Conservation (phyloP, 2,329 filamentous ascomycete genomes). For the Didymella exigua region DNA sequence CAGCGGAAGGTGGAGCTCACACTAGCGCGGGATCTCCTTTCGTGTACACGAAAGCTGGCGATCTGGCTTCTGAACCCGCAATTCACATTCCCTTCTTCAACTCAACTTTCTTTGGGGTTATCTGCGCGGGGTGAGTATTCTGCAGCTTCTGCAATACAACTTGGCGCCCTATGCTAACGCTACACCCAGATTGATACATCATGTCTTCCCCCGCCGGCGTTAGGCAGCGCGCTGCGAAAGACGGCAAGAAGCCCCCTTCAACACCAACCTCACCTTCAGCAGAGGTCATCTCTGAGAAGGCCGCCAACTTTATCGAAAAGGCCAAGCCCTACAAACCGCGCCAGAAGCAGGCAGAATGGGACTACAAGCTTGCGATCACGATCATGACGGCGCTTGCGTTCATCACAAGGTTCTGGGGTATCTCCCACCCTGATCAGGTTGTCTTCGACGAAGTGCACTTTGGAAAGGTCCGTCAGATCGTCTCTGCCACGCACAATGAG, state of each 20-base stretch:
- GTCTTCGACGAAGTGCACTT: constrained; percentile 99
- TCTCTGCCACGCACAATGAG: neutral
- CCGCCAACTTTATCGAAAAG: constrained; percentile 36
- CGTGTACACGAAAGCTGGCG: constrained; percentile 25
- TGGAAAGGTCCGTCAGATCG: constrained; percentile 75
- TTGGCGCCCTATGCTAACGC: constrained; percentile 21
- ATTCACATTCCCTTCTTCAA: constrained; percentile 23
- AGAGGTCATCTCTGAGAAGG: constrained; percentile 33
- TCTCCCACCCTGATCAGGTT: constrained; percentile 92
- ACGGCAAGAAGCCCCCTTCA: constrained; percentile 45
- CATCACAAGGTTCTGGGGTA: constrained; percentile 92
- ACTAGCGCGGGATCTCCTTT: constrained; percentile 17
- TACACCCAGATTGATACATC: constrained; percentile 37
- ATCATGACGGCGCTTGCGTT: constrained; percentile 86
- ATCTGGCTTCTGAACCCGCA: constrained; percentile 33
- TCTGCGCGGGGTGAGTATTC: constrained; percentile 29
- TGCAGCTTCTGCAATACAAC: constrained; percentile 5
- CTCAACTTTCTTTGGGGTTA: constrained; percentile 18
- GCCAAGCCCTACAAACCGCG: constrained; percentile 41
- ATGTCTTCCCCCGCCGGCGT: constrained; percentile 49
- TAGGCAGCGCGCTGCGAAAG: constrained; percentile 47
- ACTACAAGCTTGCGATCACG: constrained; percentile 79
- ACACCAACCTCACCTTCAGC: constrained; percentile 44
- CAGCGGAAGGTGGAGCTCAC: constrained; percentile 12
- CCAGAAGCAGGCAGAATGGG: constrained; percentile 67